Percentiles rank a stretch among this genome's conserved stretches.
phyloP scores from a whole-genome alignment of 495 filamentous ascomycete species.

The Aspergillus sclerotioniger region DNA sequence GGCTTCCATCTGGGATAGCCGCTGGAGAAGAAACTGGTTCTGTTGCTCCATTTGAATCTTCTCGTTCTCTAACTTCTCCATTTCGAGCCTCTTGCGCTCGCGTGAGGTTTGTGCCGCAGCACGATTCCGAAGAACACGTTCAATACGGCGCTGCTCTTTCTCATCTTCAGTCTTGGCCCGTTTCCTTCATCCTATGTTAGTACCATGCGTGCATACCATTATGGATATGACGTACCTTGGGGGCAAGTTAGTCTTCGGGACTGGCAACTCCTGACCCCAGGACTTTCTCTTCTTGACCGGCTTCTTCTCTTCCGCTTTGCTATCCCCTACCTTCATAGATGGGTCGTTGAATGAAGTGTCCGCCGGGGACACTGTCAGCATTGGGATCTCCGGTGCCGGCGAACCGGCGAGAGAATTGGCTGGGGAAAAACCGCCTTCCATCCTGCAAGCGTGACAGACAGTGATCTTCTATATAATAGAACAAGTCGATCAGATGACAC shows the following conservation, averaged over 20 bases:
- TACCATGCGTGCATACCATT: background rate
- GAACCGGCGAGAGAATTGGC: slow-evolving; percentile 34
- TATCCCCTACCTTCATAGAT: slow-evolving; percentile 29
- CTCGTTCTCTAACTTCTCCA: slow-evolving; percentile 81
- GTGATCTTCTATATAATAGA: slow-evolving; percentile 6
- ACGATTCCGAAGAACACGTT: slow-evolving; percentile 94
- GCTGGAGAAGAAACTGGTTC: slow-evolving; percentile 68
- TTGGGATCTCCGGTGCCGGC: slow-evolving; percentile 35
- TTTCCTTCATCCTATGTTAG: slow-evolving; percentile 56
- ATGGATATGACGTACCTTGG: slow-evolving; percentile 64
- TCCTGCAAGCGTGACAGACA: slow-evolving; percentile 20
- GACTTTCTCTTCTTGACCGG: slow-evolving; percentile 95
- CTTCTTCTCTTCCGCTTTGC: slow-evolving; percentile 63
- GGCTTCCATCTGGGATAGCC: slow-evolving; percentile 60
- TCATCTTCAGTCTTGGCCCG: slow-evolving; percentile 98
- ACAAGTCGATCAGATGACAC: slow-evolving; percentile 4
- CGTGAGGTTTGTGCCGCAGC: slow-evolving; percentile 93
- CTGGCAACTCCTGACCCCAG: slow-evolving; percentile 96
- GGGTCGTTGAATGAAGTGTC: slow-evolving; percentile 42
- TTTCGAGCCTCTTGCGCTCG: slow-evolving; percentile 91
- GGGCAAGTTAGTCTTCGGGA: slow-evolving; percentile 94
- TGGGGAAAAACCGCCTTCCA: slow-evolving; percentile 39
- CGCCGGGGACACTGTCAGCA: slow-evolving; percentile 50
- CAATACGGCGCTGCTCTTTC: slow-evolving; percentile 96
- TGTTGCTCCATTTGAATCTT: slow-evolving; percentile 64